Conservation (phyloP, 1,139 yeast genomes). For the Torulaspora pretoriensis region DNA sequence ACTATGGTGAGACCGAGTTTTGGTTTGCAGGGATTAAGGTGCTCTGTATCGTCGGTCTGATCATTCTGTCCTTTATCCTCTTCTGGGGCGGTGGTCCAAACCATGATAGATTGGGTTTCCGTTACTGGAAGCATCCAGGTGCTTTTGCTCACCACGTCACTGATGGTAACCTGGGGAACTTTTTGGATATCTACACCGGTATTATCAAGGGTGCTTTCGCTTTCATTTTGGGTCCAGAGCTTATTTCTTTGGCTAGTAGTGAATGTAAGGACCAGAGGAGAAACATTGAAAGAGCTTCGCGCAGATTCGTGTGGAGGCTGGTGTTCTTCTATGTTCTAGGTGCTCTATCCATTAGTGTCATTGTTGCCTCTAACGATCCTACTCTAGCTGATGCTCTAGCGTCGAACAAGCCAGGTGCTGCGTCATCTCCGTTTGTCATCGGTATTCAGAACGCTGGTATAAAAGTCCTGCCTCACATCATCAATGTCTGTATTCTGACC, state of each 20-base stretch:
- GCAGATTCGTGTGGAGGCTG: conserved; percentile 45
- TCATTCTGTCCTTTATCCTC: conserved; percentile 64
- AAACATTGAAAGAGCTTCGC: conserved; percentile 46
- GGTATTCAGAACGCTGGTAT: conserved; percentile 51
- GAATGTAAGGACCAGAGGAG: conserved; percentile 49
- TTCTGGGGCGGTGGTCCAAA: conserved; percentile 83
- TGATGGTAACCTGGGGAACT: conserved; percentile 49
- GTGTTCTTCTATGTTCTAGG: conserved; percentile 44
- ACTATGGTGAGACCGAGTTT: conserved; percentile 51
- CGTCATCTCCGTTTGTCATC: conserved; percentile 53
- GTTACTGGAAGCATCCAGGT: conserved; percentile 61
- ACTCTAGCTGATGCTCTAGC: conserved; percentile 37
- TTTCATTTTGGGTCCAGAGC: conserved; percentile 68
- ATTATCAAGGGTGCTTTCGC: conserved; percentile 61
- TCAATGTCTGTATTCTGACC: conserved; percentile 48
- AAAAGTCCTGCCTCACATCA: conserved; percentile 46
- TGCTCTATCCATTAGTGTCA: conserved; percentile 45
- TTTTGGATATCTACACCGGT: conserved; percentile 64
- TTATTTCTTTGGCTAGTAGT: conserved; percentile 45
- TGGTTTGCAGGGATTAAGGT: conserved; percentile 55
- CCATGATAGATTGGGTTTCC: conserved; percentile 62
- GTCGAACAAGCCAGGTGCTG: conserved; percentile 44
- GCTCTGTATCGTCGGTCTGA: conserved; percentile 62
- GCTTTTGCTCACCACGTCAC: conserved; percentile 50
- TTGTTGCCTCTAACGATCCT: conserved; percentile 45